Percentiles rank a stretch among this genome's conserved stretches.
Conservation (phyloP, 495 filamentous ascomycete species). For the Clohesyomyces aquaticus region DNA sequence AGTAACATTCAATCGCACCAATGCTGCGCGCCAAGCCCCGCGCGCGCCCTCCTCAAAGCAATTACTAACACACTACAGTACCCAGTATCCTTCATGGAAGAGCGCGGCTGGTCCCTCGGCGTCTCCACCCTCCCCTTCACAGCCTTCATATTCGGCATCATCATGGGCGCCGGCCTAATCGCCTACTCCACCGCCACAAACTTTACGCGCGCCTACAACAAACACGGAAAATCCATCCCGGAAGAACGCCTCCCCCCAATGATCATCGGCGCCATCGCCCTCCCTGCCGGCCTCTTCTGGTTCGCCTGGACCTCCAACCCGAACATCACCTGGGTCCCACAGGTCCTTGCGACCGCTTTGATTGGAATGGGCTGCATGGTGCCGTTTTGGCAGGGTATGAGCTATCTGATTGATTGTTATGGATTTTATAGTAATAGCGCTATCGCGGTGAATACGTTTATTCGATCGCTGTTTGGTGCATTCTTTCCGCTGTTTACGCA, state of each 20-base stretch:
- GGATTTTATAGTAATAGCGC: slow-evolving; percentile 37
- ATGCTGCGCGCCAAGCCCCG: no score
- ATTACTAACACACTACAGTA: slow-evolving; percentile 31
- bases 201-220: slow-evolving; percentile 34
- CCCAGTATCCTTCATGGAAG: slow-evolving; percentile 44
- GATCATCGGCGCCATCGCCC: slow-evolving; percentile 35
- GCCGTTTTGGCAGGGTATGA: slow-evolving; percentile 39
- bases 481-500: slow-evolving; percentile 39
- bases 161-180: slow-evolving; percentile 31
- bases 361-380: slow-evolving; percentile 38
- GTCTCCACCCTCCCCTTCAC: slow-evolving; percentile 45
- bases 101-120: slow-evolving; percentile 45
- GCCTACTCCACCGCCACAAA: slow-evolving; percentile 38
- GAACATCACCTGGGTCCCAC: slow-evolving; percentile 29
- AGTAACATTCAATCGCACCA: slow-evolving; percentile 5
- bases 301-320: slow-evolving; percentile 44
- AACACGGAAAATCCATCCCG: slow-evolving; percentile 38
- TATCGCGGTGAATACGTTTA: slow-evolving; percentile 37
- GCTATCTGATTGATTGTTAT: slow-evolving; percentile 40
- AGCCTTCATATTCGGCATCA: slow-evolving; percentile 35
- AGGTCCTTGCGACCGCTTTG: slow-evolving; percentile 31
- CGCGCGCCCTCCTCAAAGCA: no score
- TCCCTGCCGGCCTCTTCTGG: slow-evolving; percentile 48
- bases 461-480: slow-evolving; percentile 31
- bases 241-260: slow-evolving; percentile 39